These are phyloP conservation scores for Larix sibirica DNA, from an alignment of 83 land plant species.

Conservation along the genomic window DNA sequence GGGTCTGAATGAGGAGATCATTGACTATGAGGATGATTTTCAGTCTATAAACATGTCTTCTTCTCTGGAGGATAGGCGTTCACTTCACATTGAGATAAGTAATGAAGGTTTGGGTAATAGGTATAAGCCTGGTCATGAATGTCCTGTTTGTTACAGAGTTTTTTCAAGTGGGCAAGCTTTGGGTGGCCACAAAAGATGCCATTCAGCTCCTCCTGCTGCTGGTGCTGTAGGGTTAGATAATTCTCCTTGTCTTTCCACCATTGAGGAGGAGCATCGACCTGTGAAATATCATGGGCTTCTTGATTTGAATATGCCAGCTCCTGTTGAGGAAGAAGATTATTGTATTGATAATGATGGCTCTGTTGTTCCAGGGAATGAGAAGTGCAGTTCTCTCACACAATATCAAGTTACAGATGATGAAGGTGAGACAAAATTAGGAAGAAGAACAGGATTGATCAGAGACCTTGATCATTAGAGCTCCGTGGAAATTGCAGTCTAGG, in stretches of 20 bases:
- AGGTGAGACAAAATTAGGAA: no score
- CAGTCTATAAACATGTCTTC: no score
- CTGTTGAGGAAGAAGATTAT: no score
- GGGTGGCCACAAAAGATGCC: slow-evolving; percentile 60
- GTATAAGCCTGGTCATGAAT: slow-evolving; percentile 26
- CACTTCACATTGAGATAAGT: background rate
- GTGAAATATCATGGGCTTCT: background rate
- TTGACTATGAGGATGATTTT: background rate
- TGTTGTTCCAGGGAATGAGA: no score
- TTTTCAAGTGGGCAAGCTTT: slow-evolving; percentile 60
- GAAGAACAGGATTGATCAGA: no score
- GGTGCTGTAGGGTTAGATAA: background rate
- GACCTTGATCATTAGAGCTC: no score
- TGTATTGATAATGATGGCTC: no score
- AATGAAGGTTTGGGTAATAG: background rate
- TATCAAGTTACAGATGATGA: no score
- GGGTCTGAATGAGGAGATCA: background rate
- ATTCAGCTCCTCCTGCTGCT: background rate
- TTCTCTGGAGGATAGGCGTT: background rate
- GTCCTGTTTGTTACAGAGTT: slow-evolving; percentile 47
- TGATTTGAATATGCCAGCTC: slow-evolving; percentile 4
- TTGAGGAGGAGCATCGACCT: no score
- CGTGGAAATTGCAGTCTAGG: no score
- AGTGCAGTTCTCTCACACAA: no score
- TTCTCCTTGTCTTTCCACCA: background rate